Evolutionary conservation across 2,329 filamentous ascomycete species (phyloP).

Genomic region (Bipolaris victoriae): DNA sequence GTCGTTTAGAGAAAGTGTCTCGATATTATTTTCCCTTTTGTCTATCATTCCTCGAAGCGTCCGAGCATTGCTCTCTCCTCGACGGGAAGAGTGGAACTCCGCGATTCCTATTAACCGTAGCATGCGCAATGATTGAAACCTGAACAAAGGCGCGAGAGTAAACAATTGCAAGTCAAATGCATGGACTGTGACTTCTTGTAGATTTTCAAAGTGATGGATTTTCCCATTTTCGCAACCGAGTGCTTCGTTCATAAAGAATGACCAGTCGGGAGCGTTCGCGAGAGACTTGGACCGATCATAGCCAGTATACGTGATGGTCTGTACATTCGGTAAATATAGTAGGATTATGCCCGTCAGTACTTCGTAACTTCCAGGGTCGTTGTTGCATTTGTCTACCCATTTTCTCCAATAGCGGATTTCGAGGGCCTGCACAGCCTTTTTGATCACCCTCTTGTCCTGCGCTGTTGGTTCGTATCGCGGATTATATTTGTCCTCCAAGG

Average conservation of each 20-base stretch:
- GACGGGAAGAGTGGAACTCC: slow-evolving; percentile 6
- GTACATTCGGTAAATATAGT: slow-evolving; percentile 33
- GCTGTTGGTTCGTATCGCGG: slow-evolving; percentile 24
- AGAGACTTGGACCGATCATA: no score
- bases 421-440: slow-evolving; percentile 30
- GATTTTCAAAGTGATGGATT: slow-evolving; percentile 27
- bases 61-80: slow-evolving; percentile 1
- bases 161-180: slow-evolving; percentile 12
- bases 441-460: slow-evolving; percentile 35
- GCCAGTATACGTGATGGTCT: no score
- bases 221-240: slow-evolving; percentile 14
- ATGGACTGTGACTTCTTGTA: slow-evolving; percentile 27
- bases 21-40: slow-evolving; percentile 20
- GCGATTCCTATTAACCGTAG: slow-evolving; percentile 21
- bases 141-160: slow-evolving; percentile 31
- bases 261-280: slow-evolving; percentile 22
- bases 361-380: slow-evolving; percentile 18
- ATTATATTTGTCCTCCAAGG: no score
- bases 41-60: slow-evolving; percentile 26
- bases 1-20: slow-evolving; percentile 23
- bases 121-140: slow-evolving; percentile 26
- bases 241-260: slow-evolving; percentile 27
- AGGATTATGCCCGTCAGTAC: slow-evolving; percentile 26
- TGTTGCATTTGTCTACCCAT: slow-evolving; percentile 33
- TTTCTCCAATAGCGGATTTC: slow-evolving; percentile 35